Conservation (phyloP, 2,329 filamentous ascomycete genomes). For the Cephalotrichum gorgonifer region DNA sequence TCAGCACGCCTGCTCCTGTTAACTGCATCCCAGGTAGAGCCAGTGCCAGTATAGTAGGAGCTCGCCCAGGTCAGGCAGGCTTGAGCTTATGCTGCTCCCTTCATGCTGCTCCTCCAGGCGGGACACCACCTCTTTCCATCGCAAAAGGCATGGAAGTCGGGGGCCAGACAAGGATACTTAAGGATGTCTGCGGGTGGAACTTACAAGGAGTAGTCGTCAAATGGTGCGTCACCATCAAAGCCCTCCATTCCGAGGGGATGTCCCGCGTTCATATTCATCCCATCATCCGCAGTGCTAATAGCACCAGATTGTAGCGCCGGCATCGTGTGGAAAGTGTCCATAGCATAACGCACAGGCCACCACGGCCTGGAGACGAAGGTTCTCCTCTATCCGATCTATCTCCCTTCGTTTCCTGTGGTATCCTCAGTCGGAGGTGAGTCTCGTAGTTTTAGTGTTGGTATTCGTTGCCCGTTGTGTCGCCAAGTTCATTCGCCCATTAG, state of each 20-base stretch:
- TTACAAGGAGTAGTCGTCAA: slow-evolving; percentile 48
- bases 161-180: neutral
- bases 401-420: neutral
- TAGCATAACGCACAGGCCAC: slow-evolving; percentile 27
- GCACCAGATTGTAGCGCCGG: slow-evolving; percentile 35
- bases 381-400: neutral
- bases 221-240: slow-evolving; percentile 41
- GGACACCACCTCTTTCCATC: too few species aligned
- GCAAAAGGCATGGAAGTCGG: neutral
- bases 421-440: too few species aligned
- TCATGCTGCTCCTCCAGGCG: too few species aligned
- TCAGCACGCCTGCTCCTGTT: too few species aligned
- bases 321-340: slow-evolving; percentile 50
- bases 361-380: neutral
- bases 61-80: neutral
- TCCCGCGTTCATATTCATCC: slow-evolving; percentile 33
- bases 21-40: too few species aligned
- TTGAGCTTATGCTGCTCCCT: neutral
- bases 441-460: too few species aligned
- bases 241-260: slow-evolving; percentile 34
- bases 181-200: too few species aligned
- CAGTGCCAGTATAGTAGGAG: too few species aligned
- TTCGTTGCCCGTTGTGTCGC: too few species aligned
- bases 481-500: too few species aligned
- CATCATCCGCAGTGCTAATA: slow-evolving; percentile 30